Percentiles rank a stretch among this genome's conserved stretches.
Conservation (phyloP, 1,284 basidiomycete species). For the Leccinum fallax region DNA sequence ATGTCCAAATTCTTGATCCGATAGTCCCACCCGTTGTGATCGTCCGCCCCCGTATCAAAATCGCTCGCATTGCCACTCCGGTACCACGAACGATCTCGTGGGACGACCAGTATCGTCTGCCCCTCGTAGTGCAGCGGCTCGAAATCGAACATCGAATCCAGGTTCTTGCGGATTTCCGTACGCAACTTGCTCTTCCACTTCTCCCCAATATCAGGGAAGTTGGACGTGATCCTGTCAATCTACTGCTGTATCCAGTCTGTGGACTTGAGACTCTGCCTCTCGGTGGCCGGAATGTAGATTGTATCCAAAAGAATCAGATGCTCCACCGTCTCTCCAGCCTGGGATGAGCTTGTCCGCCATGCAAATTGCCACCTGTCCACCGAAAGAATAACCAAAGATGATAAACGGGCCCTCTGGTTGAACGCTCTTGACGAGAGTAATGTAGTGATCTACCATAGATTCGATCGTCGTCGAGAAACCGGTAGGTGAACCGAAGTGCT, state of each 20-base stretch:
- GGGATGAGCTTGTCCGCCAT: constrained; percentile 27
- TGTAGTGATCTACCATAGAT: constrained; percentile 35
- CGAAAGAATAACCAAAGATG: constrained; percentile 31
- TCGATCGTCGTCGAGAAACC: constrained; percentile 30
- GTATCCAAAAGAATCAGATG: constrained; percentile 33
- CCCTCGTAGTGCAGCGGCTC: constrained; percentile 29
- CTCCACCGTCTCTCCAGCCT: constrained; percentile 26
- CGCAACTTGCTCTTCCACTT: constrained; percentile 33
- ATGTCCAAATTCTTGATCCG: constrained; percentile 30
- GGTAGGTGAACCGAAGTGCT: constrained; percentile 30
- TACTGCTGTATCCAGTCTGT: constrained; percentile 33
- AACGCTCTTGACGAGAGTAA: constrained; percentile 27
- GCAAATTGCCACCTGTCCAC: constrained; percentile 31
- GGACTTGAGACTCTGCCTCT: constrained; percentile 32
- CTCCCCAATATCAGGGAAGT: constrained; percentile 35
- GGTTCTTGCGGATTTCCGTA: constrained; percentile 28
- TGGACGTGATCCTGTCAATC: constrained; percentile 32
- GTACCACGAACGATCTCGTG: constrained; percentile 36
- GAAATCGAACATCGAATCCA: constrained; percentile 22
- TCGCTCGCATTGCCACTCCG: constrained; percentile 31
- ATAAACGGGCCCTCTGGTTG: constrained; percentile 31
- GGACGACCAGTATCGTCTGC: constrained; percentile 28
- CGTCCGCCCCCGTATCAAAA: constrained; percentile 34
- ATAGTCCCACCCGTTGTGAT: constrained; percentile 36
- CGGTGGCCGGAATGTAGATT: constrained; percentile 30